A percentile compares a stretch with the other conserved stretches of the same genome.
Conservation (phyloP, 2,329 filamentous ascomycete species). For the Diaporthe amygdali region DNA sequence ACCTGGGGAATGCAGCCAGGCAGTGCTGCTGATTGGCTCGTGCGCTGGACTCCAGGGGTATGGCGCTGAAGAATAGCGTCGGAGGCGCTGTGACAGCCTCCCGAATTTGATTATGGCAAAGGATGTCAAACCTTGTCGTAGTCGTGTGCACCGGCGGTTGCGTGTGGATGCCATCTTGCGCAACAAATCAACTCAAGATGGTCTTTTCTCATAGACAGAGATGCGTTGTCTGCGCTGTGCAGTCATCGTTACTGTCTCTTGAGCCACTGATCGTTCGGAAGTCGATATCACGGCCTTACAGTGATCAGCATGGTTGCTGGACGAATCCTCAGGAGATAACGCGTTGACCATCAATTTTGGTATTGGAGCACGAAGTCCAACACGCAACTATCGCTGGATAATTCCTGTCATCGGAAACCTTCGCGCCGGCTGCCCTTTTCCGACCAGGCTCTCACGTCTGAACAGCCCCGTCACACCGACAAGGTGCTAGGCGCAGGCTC, state of each 20-base stretch:
- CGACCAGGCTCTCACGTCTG: background rate
- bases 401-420: background rate
- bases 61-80: background rate
- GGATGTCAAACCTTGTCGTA: background rate
- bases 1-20: background rate
- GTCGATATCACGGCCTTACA: background rate
- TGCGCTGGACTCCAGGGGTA: background rate
- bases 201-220: background rate
- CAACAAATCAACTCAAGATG: no score
- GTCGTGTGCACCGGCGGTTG: background rate
- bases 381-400: background rate
- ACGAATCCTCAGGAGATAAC: background rate
- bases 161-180: background rate
- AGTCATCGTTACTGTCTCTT: background rate
- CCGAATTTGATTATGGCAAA: background rate
- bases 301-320: background rate
- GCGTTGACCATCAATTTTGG: background rate
- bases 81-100: background rate
- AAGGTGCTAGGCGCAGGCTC: background rate
- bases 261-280: background rate
- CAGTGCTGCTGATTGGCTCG: background rate
- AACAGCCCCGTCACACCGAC: background rate
- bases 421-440: background rate
- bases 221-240: background rate
- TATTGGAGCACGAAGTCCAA: background rate